phyloP scores from a whole-genome alignment of 2,329 filamentous ascomycete species.

The Penicillium sp. region DNA sequence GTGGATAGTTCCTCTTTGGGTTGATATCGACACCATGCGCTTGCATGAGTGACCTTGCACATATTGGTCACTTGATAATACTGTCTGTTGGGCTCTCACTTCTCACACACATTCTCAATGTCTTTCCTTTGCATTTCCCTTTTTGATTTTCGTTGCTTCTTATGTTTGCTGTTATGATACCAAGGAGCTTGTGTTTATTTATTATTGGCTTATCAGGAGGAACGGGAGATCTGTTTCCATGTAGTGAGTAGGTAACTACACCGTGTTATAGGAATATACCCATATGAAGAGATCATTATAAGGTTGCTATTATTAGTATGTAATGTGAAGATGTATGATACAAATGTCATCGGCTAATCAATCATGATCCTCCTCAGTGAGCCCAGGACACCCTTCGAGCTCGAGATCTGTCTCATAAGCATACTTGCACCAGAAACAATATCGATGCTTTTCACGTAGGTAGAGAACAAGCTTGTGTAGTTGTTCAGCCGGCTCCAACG shows the following conservation, averaged over 20 bases:
- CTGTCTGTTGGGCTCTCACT: not conserved
- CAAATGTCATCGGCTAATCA: constrained; percentile 36
- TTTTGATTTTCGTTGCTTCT: not conserved
- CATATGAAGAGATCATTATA: not conserved
- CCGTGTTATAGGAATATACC: not conserved
- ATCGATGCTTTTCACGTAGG: constrained; percentile 67
- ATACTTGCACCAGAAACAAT: constrained; percentile 97
- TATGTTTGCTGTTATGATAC: constrained; percentile 23
- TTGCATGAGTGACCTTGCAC: not conserved
- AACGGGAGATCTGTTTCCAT: too few species aligned
- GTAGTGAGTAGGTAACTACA: too few species aligned
- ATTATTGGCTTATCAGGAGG: constrained; percentile 14
- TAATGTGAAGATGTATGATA: not conserved
- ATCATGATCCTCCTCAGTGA: constrained; percentile 77
- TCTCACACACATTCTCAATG: not conserved
- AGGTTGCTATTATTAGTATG: too few species aligned
- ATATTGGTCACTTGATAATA: not conserved
- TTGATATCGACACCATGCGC: not conserved
- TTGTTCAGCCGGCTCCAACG: constrained; percentile 62
- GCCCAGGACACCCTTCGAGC: constrained; percentile 86
- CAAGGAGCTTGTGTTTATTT: constrained; percentile 22
- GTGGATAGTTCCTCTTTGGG: not conserved
- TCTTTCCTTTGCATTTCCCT: not conserved
- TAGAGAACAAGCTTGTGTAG: constrained; percentile 64
- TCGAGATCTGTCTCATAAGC: constrained; percentile 60